Conservation (phyloP, 192 early-diverging fungal species). For the Rhizoclosmatium globosum region DNA sequence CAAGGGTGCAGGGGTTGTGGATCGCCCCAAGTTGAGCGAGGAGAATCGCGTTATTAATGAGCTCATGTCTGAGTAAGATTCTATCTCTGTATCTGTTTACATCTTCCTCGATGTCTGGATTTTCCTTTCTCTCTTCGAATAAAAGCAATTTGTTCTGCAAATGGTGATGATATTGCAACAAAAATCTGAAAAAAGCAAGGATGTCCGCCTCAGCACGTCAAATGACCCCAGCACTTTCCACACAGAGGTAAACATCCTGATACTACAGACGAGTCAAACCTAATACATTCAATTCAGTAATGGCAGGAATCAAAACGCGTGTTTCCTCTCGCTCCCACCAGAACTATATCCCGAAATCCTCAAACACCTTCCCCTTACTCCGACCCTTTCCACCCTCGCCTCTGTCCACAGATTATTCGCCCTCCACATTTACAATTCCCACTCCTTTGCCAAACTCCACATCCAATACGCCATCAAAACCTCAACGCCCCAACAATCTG, state of each 20-base stretch:
- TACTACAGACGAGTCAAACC: too few relatives aligned
- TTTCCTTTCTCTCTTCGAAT: too few relatives aligned
- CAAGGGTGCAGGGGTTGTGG: constrained; percentile 51
- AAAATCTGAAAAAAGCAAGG: not conserved
- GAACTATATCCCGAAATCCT: not conserved
- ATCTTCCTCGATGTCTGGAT: too few relatives aligned
- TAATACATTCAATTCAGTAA: not conserved
- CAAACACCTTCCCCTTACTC: not conserved
- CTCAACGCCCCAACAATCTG: not conserved
- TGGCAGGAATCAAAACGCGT: not conserved
- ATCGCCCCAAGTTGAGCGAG: constrained; percentile 50
- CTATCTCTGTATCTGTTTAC: too few relatives aligned
- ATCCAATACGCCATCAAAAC: not conserved
- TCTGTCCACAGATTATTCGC: not conserved
- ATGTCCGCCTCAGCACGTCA: too few relatives aligned
- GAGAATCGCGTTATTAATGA: constrained; percentile 29
- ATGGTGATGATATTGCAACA: not conserved
- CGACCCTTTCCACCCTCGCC: not conserved
- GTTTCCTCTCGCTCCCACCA: not conserved
- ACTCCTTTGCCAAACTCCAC: not conserved
- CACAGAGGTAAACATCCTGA: too few relatives aligned
- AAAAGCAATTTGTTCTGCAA: too few relatives aligned
- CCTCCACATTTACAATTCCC: not conserved
- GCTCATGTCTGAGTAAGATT: not conserved
- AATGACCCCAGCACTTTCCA: too few relatives aligned